Conservation (phyloP, 352 stramenopile genomes). For the Globisporangium sylvaticum region DNA sequence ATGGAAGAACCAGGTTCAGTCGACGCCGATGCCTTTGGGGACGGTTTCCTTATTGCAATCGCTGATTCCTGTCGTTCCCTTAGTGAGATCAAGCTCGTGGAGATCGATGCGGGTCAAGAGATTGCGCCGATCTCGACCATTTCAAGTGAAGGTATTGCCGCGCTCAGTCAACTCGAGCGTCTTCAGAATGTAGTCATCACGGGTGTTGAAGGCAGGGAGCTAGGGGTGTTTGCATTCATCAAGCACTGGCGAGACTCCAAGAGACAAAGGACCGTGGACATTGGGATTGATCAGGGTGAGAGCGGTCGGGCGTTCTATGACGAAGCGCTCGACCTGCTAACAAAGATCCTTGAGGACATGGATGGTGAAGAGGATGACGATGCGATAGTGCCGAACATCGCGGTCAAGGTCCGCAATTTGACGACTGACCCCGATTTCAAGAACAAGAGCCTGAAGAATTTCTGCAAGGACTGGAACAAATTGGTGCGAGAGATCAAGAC, state of each 20-base stretch:
- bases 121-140: slow-evolving; percentile 12
- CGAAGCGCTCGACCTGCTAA: slow-evolving; percentile 10
- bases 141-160: not conserved
- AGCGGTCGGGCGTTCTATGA: slow-evolving; percentile 11
- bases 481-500: not conserved
- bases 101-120: slow-evolving; percentile 8
- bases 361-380: not conserved
- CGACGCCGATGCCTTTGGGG: slow-evolving; percentile 10
- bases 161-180: not conserved
- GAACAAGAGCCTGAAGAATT: slow-evolving; percentile 7
- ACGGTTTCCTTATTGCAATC: slow-evolving; percentile 8
- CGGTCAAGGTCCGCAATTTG: slow-evolving; percentile 9
- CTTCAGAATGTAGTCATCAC: slow-evolving; percentile 12
- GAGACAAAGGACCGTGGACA: slow-evolving; percentile 11
- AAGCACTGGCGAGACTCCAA: slow-evolving; percentile 4
- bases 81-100: slow-evolving; percentile 8
- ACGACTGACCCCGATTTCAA: slow-evolving; percentile 9
- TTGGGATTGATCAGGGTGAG: slow-evolving; percentile 12
- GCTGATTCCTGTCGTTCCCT: slow-evolving; percentile 6
- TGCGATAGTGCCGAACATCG: not conserved
- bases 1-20: slow-evolving; percentile 2
- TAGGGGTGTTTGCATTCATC: slow-evolving; percentile 6
- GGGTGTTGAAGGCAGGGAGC: not conserved
- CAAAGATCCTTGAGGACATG: not conserved
- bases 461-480: slow-evolving; percentile 11